Evolutionary conservation across 2,329 filamentous ascomycete species (phyloP).

Genomic region (Trichoderma sp.): DNA sequence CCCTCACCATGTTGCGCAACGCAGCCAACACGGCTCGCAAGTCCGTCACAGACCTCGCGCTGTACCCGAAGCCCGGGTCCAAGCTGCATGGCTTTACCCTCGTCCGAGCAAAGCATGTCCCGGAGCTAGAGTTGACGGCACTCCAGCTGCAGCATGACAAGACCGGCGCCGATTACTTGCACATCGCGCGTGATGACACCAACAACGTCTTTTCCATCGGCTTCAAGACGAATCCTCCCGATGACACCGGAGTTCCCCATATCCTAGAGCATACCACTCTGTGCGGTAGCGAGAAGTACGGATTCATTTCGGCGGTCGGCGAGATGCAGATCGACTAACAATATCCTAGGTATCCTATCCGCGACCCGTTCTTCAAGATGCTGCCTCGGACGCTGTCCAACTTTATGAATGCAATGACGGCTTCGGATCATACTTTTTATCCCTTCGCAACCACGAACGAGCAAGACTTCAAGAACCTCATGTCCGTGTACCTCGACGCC

Average conservation of each 20-base stretch:
- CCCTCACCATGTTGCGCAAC: slow-evolving; percentile 53
- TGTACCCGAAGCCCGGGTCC: slow-evolving; percentile 77
- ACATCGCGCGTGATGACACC: slow-evolving; percentile 90
- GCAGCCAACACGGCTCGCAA: slow-evolving; percentile 55
- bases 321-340: slow-evolving; percentile 35
- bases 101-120: slow-evolving; percentile 84
- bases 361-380: slow-evolving; percentile 99
- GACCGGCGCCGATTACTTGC: slow-evolving; percentile 93
- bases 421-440: slow-evolving; percentile 94
- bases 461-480: slow-evolving; percentile 92
- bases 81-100: slow-evolving; percentile 93
- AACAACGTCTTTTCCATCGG: slow-evolving; percentile 99
- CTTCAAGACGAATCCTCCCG: slow-evolving; percentile 98
- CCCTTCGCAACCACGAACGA: slow-evolving; percentile 96
- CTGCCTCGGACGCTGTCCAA: slow-evolving; percentile 96
- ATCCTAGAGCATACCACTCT: slow-evolving; percentile 97
- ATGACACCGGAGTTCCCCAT: slow-evolving; percentile 94
- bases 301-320: not conserved
- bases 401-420: slow-evolving; percentile 99
- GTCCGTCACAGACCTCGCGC: slow-evolving; percentile 74
- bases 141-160: slow-evolving; percentile 90
- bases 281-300: slow-evolving; percentile 89
- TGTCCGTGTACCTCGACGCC: slow-evolving; percentile 95
- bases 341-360: slow-evolving; percentile 81
- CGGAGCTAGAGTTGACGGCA: slow-evolving; percentile 90